Base-by-base conservation (phyloP, 1,139 yeast species). In the Magnusiomyces tetraspermus region DNA sequence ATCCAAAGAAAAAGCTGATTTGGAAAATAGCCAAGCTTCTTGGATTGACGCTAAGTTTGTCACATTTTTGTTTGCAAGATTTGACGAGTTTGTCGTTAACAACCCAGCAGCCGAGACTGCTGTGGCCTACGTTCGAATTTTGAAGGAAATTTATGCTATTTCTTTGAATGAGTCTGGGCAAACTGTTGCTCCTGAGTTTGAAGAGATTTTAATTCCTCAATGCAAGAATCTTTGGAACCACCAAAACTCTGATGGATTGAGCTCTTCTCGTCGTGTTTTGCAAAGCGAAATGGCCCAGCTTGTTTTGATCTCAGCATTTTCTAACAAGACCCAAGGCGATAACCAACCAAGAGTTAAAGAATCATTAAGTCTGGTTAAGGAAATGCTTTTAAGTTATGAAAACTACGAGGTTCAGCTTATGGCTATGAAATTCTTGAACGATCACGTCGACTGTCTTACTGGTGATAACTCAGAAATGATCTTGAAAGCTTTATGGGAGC, bases 351-450 rank as follows among this genome's bases (percentile, higher is more conserved):
- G 49, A n/a, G 33, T 8, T 13, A n/a, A 31, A 31, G 45, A 48
- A 21, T 24, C 40, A 15, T 41, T 49, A 2, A 51, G 38, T 15
- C 46, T 46, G 28, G 40, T 53, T 13, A 55, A 30, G n/a, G 43
- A 37, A 11, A 48, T 55, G 46, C 22, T 55, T 28, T 37, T 52
- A 24, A 49, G 51, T 30, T 28, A 46, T 19, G 45, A 46, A 17
- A 33, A 47, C 46, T 78, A 73, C 57, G 83, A 80, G 56, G 80
- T 79, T 11, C 82, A 78, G 59, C 58, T 73, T 3, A 63, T 68
- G 3, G 72, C 78, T 0, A 64, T 82, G 24, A 59, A 60, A 23
- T 63, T 61, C 40, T 57, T 66, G 8, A 58, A 59, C 15, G 50
- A 58, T 23, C 61, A 58, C 49, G 21, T 50, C 31, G 21, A 33